Conservation (phyloP, 257 asterid genomes). For the Jaltomata sinuosa region DNA sequence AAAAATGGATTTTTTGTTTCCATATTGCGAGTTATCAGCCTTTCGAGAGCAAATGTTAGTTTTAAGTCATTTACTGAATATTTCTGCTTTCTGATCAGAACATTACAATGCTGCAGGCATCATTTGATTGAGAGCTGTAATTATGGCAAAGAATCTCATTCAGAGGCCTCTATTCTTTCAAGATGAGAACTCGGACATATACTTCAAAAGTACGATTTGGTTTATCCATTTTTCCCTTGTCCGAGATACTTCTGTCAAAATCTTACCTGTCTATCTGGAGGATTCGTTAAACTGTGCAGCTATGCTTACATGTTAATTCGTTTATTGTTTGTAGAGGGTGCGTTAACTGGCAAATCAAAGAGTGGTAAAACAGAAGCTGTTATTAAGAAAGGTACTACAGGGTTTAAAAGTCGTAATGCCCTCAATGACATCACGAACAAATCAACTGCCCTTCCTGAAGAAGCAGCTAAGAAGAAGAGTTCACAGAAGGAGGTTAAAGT, state of each 20-base stretch:
- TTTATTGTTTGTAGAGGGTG: constrained; percentile 22
- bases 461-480: constrained; percentile 26
- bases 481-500: constrained; percentile 14
- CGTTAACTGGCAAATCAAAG: constrained; percentile 34
- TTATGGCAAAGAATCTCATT: constrained; percentile 49
- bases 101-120: background rate
- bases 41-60: background rate
- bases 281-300: background rate
- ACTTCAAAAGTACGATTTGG: constrained; percentile 30
- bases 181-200: constrained; percentile 42
- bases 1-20: background rate
- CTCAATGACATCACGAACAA: constrained; percentile 71
- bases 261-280: background rate
- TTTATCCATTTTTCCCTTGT: background rate
- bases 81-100: background rate
- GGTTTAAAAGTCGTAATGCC: constrained; percentile 48
- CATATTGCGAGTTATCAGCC: background rate
- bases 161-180: constrained; percentile 48
- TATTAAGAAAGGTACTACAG: constrained; percentile 35
- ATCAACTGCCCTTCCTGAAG: constrained; percentile 24
- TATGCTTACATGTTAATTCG: background rate
- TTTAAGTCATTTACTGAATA: background rate
- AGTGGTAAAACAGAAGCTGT: constrained; percentile 18
- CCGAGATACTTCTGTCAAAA: background rate
- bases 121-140: background rate